Evolutionary conservation across 129 eudicot species (phyloP).

Genomic region (Glebionis coronaria): DNA sequence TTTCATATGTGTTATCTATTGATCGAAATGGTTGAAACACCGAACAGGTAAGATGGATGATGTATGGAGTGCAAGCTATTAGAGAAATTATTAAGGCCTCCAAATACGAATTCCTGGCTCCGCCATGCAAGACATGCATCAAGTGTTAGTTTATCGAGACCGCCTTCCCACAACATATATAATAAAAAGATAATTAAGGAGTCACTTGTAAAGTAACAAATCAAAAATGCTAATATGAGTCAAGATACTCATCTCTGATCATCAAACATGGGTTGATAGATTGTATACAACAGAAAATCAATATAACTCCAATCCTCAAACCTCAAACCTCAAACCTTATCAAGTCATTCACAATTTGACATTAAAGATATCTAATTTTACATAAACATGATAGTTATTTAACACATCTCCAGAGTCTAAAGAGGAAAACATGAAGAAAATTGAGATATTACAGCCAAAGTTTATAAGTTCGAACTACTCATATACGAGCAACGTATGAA

Average conservation of each 20-base stretch:
- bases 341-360: slow-evolving; percentile 7
- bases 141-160: too few species aligned
- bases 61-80: too few species aligned
- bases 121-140: too few species aligned
- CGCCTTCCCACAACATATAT: too few species aligned
- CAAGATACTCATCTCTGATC: too few species aligned
- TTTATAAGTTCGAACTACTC: slow-evolving; percentile 20
- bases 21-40: too few species aligned
- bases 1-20: too few species aligned
- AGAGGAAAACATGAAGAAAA: background rate
- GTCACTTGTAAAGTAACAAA: too few species aligned
- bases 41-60: too few species aligned
- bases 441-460: background rate
- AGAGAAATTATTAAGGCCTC: too few species aligned
- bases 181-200: too few species aligned
- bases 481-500: slow-evolving; percentile 93
- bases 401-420: background rate
- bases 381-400: background rate
- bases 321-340: slow-evolving; percentile 23
- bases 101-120: too few species aligned
- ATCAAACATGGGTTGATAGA: background rate
- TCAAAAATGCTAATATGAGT: background rate
- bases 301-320: background rate
- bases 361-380: slow-evolving; percentile 2
- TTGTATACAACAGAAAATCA: background rate